These are phyloP conservation scores for Cutaneotrichosporon dermatis DNA, from an alignment of 1,284 basidiomycete genomes.

Conservation along the genomic window DNA sequence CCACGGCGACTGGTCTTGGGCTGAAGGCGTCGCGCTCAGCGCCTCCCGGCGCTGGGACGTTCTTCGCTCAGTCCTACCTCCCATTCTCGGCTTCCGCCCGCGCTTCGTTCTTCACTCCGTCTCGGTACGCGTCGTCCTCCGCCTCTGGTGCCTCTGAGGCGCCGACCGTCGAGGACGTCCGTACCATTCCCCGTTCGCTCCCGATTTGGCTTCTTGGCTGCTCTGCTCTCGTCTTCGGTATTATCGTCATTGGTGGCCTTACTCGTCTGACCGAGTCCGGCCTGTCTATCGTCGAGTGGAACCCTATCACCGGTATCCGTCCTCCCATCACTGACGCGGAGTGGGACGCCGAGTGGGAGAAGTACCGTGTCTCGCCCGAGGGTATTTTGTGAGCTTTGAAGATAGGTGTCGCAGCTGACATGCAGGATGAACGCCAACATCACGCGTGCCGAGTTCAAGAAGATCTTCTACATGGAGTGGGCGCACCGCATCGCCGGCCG, in stretches of 20 bases:
- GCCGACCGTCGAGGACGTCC: slow-evolving; percentile 52
- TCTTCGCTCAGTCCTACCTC: slow-evolving; percentile 21
- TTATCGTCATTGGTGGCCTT: slow-evolving; percentile 93
- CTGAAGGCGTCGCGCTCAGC: background rate
- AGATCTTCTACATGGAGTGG: slow-evolving; percentile 99
- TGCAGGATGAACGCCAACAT: slow-evolving; percentile 81
- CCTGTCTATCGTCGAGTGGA: slow-evolving; percentile 97
- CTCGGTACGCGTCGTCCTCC: slow-evolving; percentile 12
- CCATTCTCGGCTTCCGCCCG: slow-evolving; percentile 6
- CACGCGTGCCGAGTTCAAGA: slow-evolving; percentile 84
- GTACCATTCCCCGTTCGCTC: slow-evolving; percentile 66
- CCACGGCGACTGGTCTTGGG: background rate
- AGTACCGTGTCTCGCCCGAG: slow-evolving; percentile 96
- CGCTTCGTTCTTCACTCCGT: slow-evolving; percentile 19
- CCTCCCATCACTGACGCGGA: slow-evolving; percentile 72
- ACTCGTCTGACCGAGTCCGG: slow-evolving; percentile 97
- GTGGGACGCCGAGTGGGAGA: slow-evolving; percentile 89
- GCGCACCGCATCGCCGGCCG: slow-evolving; percentile 90
- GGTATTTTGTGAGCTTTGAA: slow-evolving; percentile 84
- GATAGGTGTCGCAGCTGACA: too few species aligned
- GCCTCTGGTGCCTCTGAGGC: slow-evolving; percentile 1
- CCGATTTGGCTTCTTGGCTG: slow-evolving; percentile 74
- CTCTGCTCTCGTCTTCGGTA: slow-evolving; percentile 78
- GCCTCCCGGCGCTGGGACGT: slow-evolving; percentile 1
- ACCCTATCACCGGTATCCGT: slow-evolving; percentile 81